Base-by-base conservation (phyloP, 2,329 filamentous ascomycete genomes). In the Hypoxylon sp. region DNA sequence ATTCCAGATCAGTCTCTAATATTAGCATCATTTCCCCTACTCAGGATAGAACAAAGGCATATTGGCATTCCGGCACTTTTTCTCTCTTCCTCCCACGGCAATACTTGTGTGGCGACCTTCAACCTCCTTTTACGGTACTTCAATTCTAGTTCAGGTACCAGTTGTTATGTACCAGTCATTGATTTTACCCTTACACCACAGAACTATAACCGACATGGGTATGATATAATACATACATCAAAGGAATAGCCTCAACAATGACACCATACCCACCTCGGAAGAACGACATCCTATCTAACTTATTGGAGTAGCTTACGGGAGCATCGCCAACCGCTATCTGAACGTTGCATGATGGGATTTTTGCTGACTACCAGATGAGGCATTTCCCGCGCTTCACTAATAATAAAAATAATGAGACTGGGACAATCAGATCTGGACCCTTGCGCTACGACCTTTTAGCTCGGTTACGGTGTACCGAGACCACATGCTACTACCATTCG, bases 311-410 rank as follows among this genome's bases (percentile, higher is more conserved):
- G 60, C 70, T 68, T 68, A 72, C 65, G 62, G 56, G 60, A 70
- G 61, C 61, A 58, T 60, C 60, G 61, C 60, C 59, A 67, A 50
- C 65, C 48, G 43, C 50, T 58, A 58, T 67, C 48, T 60, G 21
- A 65, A 65, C 60, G 65, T 70, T 70, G 61, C 63, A 68, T 66
- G 41, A 41, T 46, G 28, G 28, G 50, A 13, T 46, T 57, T 55
- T 14, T 63, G 53, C 60, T 66, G 41, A 59, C 61, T 52, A 49
- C 61, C 65, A 53, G 63, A 66, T 73, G 71, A 73, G 71, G 71
- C 63, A 73, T 73, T 72, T 70, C 67, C 60, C 43, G 21, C 48
- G 11, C 48, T 45, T 65, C 48, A 46, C 63, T 69, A 64, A 60
- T 43, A 56, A 34, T 55, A 34, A 56, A 25, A 45, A 32, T 41